Evolutionary conservation across 2,329 filamentous ascomycete species (phyloP).

Genomic region (Claviceps pusilla): DNA sequence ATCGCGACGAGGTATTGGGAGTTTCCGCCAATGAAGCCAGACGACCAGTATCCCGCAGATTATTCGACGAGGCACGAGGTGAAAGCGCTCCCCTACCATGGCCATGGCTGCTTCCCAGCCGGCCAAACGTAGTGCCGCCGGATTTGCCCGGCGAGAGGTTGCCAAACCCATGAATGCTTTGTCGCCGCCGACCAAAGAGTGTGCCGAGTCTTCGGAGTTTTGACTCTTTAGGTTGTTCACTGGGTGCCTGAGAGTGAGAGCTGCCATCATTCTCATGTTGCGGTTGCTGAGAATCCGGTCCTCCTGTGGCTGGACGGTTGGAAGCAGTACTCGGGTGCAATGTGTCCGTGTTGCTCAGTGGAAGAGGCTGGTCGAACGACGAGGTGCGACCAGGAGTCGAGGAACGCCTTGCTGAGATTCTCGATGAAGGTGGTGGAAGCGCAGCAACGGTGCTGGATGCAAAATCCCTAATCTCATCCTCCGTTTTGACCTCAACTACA

Average conservation of each 20-base stretch:
- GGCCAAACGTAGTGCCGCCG: slow-evolving; percentile 37
- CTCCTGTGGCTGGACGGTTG: slow-evolving; percentile 3
- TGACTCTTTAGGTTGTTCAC: slow-evolving; percentile 25
- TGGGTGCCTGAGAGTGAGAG: slow-evolving; percentile 1
- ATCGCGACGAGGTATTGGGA: slow-evolving; percentile 24
- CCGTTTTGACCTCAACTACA: slow-evolving; percentile 73
- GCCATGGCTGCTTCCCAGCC: slow-evolving; percentile 50
- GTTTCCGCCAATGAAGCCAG: slow-evolving; percentile 44
- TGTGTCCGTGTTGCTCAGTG: background rate
- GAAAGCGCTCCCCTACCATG: slow-evolving; percentile 28
- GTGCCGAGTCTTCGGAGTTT: slow-evolving; percentile 52
- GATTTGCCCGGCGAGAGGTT: slow-evolving; percentile 41
- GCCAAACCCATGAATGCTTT: slow-evolving; percentile 51
- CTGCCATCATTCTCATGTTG: slow-evolving; percentile 3
- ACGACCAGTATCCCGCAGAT: slow-evolving; percentile 39
- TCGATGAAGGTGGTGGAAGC: slow-evolving; percentile 21
- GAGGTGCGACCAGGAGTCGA: slow-evolving; percentile 12
- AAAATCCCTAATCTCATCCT: slow-evolving; percentile 72
- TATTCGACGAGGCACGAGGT: slow-evolving; percentile 43
- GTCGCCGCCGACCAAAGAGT: slow-evolving; percentile 47
- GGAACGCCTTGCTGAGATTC: slow-evolving; percentile 27
- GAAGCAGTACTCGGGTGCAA: background rate
- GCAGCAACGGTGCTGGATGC: slow-evolving; percentile 28
- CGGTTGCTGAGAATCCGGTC: slow-evolving; percentile 3
- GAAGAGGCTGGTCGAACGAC: slow-evolving; percentile 4